Conservation (phyloP, 1,284 basidiomycete species). For the Vanrija humicola region DNA sequence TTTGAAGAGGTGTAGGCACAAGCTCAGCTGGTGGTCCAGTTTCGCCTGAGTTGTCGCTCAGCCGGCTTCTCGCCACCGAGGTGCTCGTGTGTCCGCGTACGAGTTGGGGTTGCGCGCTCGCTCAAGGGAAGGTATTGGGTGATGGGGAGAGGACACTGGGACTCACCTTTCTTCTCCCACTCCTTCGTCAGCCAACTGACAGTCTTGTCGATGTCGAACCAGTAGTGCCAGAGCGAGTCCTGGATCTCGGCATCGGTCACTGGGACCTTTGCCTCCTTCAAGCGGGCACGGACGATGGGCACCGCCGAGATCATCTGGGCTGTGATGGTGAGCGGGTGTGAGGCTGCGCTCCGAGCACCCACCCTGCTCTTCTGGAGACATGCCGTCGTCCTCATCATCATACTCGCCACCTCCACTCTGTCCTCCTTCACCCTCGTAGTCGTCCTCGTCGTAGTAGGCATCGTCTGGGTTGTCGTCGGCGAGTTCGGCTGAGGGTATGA, state of each 20-base stretch:
- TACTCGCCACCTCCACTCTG: slow-evolving; percentile 40
- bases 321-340: slow-evolving; percentile 39
- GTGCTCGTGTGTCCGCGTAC: neutral
- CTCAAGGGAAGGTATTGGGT: neutral
- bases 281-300: slow-evolving; percentile 61
- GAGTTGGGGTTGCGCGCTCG: slow-evolving; percentile 6
- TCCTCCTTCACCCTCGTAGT: slow-evolving; percentile 36
- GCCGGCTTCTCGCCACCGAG: slow-evolving; percentile 13
- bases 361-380: slow-evolving; percentile 35
- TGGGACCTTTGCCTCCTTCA: slow-evolving; percentile 67
- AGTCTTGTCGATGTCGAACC: slow-evolving; percentile 79
- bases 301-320: slow-evolving; percentile 69
- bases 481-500: slow-evolving; percentile 6
- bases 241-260: slow-evolving; percentile 71
- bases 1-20: slow-evolving; percentile 34
- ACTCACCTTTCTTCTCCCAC: slow-evolving; percentile 74
- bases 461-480: slow-evolving; percentile 46
- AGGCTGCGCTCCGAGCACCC: no score
- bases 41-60: slow-evolving; percentile 34
- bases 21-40: slow-evolving; percentile 23
- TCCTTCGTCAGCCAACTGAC: slow-evolving; percentile 63
- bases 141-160: slow-evolving; percentile 2
- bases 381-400: slow-evolving; percentile 42
- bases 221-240: slow-evolving; percentile 81
- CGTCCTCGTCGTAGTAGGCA: slow-evolving; percentile 46